Evolutionary conservation across 2,329 filamentous ascomycete species (phyloP).

Genomic region (Corynespora cassiicola): DNA sequence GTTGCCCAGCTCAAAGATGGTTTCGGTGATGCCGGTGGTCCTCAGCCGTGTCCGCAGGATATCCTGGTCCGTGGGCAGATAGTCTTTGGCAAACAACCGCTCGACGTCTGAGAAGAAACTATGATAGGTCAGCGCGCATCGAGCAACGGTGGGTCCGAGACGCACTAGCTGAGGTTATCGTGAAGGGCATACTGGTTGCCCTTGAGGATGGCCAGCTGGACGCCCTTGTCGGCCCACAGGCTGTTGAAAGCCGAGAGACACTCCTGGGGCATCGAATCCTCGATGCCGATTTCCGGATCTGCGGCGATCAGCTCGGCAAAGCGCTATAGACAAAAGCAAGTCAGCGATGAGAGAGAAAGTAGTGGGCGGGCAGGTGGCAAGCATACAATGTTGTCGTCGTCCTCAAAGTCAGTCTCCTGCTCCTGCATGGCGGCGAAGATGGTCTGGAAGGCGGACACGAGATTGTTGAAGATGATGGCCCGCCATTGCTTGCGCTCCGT

Average conservation of each 20-base stretch:
- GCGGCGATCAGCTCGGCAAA: conserved; percentile 78
- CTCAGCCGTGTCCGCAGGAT: conserved; percentile 87
- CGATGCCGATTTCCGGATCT: conserved; percentile 81
- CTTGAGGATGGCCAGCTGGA: conserved; percentile 86
- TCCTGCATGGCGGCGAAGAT: conserved; percentile 91
- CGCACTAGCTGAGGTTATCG: conserved; percentile 93
- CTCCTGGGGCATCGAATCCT: conserved; percentile 79
- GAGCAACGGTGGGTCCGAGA: neutral
- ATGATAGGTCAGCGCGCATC: conserved; percentile 22
- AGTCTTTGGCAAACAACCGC: conserved; percentile 69
- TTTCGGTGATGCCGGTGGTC: conserved; percentile 96
- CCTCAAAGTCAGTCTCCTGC: conserved; percentile 78
- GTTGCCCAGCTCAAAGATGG: conserved; percentile 88
- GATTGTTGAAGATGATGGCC: conserved; percentile 93
- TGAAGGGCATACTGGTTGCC: conserved; percentile 97
- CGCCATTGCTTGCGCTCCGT: conserved; percentile 92
- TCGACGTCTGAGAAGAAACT: conserved; percentile 81
- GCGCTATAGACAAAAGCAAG: conserved; percentile 60
- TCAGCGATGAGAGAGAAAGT: conserved; percentile 7
- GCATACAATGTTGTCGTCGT: conserved; percentile 78
- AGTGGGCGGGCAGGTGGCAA: neutral
- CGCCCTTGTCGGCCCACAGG: conserved; percentile 83
- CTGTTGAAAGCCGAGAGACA: conserved; percentile 82
- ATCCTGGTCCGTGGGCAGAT: conserved; percentile 92
- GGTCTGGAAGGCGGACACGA: conserved; percentile 89